These are phyloP conservation scores for Cladosporium austrohemisphaericum DNA, from an alignment of 2,329 filamentous ascomycete species.

Conservation along the genomic window DNA sequence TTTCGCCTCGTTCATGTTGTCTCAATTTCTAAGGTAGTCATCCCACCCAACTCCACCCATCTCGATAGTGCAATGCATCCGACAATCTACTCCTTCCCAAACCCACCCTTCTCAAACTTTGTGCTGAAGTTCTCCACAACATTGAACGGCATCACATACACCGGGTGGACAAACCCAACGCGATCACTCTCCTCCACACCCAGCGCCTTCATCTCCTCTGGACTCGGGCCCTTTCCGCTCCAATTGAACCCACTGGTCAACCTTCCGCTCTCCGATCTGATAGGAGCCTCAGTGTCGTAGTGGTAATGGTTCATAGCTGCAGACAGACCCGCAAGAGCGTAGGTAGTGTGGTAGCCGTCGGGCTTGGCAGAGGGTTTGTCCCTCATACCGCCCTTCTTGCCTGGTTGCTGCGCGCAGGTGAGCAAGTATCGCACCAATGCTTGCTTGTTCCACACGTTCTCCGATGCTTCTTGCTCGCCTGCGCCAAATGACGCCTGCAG, in stretches of 20 bases:
- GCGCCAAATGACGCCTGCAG: slow-evolving; percentile 70
- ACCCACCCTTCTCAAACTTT: slow-evolving; percentile 24
- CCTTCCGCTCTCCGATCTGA: slow-evolving; percentile 21
- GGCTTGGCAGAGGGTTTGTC: slow-evolving; percentile 91
- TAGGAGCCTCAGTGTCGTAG: slow-evolving; percentile 33
- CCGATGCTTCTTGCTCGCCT: slow-evolving; percentile 22
- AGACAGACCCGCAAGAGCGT: slow-evolving; percentile 82
- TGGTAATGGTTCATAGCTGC: slow-evolving; percentile 67
- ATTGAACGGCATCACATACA: slow-evolving; percentile 77
- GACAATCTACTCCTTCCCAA: slow-evolving; percentile 3
- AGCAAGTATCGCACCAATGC: slow-evolving; percentile 87
- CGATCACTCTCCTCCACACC: slow-evolving; percentile 69
- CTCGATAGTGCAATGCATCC: not conserved
- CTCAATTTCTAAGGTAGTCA: not conserved
- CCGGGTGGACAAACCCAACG: slow-evolving; percentile 69
- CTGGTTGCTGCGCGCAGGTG: slow-evolving; percentile 70
- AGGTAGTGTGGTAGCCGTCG: slow-evolving; percentile 91
- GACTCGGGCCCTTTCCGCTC: slow-evolving; percentile 44
- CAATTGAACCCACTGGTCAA: slow-evolving; percentile 44
- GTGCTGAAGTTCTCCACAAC: slow-evolving; percentile 50
- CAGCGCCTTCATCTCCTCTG: slow-evolving; percentile 48
- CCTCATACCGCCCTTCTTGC: slow-evolving; percentile 73
- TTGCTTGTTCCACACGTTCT: slow-evolving; percentile 70
- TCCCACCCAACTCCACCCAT: not conserved
- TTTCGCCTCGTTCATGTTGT: not conserved